phyloP scores from a whole-genome alignment of 192 early-diverging fungal genomes.

The Dissophora ornata region DNA sequence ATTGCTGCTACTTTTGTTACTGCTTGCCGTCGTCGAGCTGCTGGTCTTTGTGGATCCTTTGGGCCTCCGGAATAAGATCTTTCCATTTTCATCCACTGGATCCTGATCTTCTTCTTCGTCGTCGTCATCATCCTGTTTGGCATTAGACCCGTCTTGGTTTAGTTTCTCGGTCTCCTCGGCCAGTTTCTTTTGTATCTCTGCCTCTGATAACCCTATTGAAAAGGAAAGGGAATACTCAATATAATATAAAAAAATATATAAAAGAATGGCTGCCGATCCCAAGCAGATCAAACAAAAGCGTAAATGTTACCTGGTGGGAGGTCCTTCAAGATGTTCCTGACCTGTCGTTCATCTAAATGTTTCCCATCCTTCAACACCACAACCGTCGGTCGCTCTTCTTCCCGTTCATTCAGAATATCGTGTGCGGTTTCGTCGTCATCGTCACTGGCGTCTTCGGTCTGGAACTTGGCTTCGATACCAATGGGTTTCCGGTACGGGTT shows the following conservation, averaged over 20 bases:
- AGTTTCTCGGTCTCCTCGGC: constrained; percentile 20
- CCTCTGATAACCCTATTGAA: constrained; percentile 34
- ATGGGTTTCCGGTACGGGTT: constrained; percentile 51
- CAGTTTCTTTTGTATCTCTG: constrained; percentile 37
- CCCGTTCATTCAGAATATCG: constrained; percentile 46
- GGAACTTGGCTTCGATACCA: constrained; percentile 52
- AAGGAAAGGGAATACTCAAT: neutral
- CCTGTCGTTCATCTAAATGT: constrained; percentile 54
- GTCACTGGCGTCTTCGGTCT: constrained; percentile 26
- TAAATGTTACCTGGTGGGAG: constrained; percentile 27
- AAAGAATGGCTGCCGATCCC: neutral
- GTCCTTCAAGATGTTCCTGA: constrained; percentile 43
- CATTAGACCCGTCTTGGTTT: neutral
- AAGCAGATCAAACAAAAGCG: neutral
- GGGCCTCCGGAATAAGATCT: constrained; percentile 47
- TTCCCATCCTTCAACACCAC: constrained; percentile 55
- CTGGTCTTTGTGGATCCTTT: constrained; percentile 27
- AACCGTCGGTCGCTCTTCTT: constrained; percentile 50
- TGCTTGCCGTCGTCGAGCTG: no score
- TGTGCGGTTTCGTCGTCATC: constrained; percentile 50
- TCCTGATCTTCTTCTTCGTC: constrained; percentile 36
- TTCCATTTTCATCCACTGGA: constrained; percentile 45
- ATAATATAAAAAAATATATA: constrained; percentile 5
- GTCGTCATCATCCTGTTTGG: constrained; percentile 14
- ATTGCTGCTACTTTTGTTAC: no score